Percentiles rank a stretch among this genome's conserved stretches.
phyloP scores from a whole-genome alignment of 1,284 basidiomycete genomes.

The Moniliophthora roreri region DNA sequence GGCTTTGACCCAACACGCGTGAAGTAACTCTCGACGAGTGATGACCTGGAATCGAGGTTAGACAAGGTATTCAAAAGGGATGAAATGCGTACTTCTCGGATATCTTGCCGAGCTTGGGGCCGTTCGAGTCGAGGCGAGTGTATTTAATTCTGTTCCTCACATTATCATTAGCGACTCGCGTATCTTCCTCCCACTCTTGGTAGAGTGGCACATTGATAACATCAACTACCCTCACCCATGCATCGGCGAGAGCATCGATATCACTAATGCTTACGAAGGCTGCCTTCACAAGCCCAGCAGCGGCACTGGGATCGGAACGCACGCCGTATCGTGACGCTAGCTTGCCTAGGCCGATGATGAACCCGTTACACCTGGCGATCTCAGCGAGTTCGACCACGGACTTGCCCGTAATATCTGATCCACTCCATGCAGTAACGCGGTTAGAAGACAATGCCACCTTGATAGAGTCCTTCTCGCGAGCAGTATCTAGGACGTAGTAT shows the following conservation, averaged over 20 bases:
- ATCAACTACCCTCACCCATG: slow-evolving; percentile 79
- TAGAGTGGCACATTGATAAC: slow-evolving; percentile 88
- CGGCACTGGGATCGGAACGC: slow-evolving; percentile 55
- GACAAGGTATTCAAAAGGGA: not conserved
- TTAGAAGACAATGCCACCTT: slow-evolving; percentile 47
- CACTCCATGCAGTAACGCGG: slow-evolving; percentile 53
- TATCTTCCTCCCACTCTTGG: slow-evolving; percentile 82
- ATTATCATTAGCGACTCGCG: slow-evolving; percentile 69
- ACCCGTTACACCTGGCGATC: slow-evolving; percentile 52
- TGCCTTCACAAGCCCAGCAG: slow-evolving; percentile 72
- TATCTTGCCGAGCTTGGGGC: slow-evolving; percentile 85
- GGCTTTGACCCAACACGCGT: slow-evolving; percentile 71
- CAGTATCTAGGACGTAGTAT: slow-evolving; percentile 85
- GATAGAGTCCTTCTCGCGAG: slow-evolving; percentile 55
- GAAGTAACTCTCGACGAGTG: slow-evolving; percentile 88
- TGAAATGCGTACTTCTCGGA: slow-evolving; percentile 59
- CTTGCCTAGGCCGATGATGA: slow-evolving; percentile 58
- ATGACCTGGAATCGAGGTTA: slow-evolving; percentile 48
- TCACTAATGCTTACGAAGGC: slow-evolving; percentile 60
- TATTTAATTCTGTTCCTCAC: slow-evolving; percentile 80
- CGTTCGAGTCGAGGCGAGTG: slow-evolving; percentile 77
- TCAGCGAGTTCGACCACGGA: slow-evolving; percentile 69
- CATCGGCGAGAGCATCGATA: slow-evolving; percentile 56
- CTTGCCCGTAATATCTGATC: slow-evolving; percentile 56
- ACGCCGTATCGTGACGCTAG: slow-evolving; percentile 71